phyloP scores from a whole-genome alignment of 164 flowering plant species.

The Tetracentron sinense region DNA sequence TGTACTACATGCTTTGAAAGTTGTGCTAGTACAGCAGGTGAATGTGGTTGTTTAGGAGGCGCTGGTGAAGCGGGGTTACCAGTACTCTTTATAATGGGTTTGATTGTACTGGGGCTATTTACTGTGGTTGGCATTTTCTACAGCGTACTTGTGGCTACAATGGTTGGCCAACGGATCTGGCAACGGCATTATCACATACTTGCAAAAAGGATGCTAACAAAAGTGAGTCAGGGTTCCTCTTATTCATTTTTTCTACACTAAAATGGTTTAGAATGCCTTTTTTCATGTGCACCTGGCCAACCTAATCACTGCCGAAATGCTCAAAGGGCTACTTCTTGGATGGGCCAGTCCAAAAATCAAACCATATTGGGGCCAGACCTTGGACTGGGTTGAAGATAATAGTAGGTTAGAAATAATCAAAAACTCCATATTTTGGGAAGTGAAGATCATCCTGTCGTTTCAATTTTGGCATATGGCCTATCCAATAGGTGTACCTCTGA shows the following conservation, averaged over 20 bases:
- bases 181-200: constrained; percentile 98
- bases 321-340: no score
- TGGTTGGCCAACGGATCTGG: constrained; percentile 99
- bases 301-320: no score
- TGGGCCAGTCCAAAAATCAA: no score
- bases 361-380: no score
- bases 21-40: constrained; percentile 78
- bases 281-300: no score
- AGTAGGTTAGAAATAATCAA: no score
- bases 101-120: constrained; percentile 80
- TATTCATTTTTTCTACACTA: neutral
- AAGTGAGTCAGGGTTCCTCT: constrained; percentile 53
- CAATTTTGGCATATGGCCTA: neutral
- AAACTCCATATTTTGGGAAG: neutral
- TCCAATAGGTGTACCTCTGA: neutral
- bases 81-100: constrained; percentile 70
- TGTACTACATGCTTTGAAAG: constrained; percentile 88
- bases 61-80: constrained; percentile 99
- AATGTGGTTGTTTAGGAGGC: constrained; percentile 94
- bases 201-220: constrained; percentile 96
- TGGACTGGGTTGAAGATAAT: no score
- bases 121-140: constrained; percentile 95
- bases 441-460: neutral
- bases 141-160: constrained; percentile 94
- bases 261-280: no score